Percentiles rank a stretch among this genome's conserved stretches.
These are phyloP conservation scores for Podaxis mareebaensis DNA, from an alignment of 768 basidiomycete species.

Conservation along the genomic window DNA sequence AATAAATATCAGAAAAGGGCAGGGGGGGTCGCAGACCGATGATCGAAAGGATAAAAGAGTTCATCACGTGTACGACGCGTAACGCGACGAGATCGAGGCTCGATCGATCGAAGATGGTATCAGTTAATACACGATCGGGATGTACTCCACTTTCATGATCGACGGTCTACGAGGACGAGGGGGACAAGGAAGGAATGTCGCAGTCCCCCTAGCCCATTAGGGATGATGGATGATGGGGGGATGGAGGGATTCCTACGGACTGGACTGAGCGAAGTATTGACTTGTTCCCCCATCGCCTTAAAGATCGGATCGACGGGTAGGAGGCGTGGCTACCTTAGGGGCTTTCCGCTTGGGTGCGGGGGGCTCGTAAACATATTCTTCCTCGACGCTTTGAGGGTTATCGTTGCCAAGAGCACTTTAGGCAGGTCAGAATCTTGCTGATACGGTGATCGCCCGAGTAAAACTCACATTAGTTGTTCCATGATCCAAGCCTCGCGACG, in stretches of 20 bases:
- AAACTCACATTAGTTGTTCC: slow-evolving; percentile 84
- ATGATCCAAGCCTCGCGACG: slow-evolving; percentile 90
- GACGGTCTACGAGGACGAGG: slow-evolving; percentile 55
- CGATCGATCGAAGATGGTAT: slow-evolving; percentile 35
- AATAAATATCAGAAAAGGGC: slow-evolving; percentile 22
- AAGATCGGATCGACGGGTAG: slow-evolving; percentile 87
- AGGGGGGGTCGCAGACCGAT: slow-evolving; percentile 34
- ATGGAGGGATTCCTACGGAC: slow-evolving; percentile 68
- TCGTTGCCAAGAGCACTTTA: slow-evolving; percentile 70
- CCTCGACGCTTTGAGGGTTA: slow-evolving; percentile 64
- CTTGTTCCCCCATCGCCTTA: slow-evolving; percentile 86
- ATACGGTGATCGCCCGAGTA: background rate
- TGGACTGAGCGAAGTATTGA: slow-evolving; percentile 50
- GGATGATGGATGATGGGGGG: slow-evolving; percentile 57
- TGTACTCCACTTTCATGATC: slow-evolving; percentile 39
- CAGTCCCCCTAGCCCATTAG: slow-evolving; percentile 92
- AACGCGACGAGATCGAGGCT: slow-evolving; percentile 28
- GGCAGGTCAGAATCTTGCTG: background rate
- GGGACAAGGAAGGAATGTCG: slow-evolving; percentile 74
- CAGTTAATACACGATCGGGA: slow-evolving; percentile 30
- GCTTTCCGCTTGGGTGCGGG: slow-evolving; percentile 68
- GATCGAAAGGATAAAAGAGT: slow-evolving; percentile 28
- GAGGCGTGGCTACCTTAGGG: slow-evolving; percentile 88
- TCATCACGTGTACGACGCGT: slow-evolving; percentile 41
- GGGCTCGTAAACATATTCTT: slow-evolving; percentile 81